Conservation (phyloP, 768 basidiomycete species). For the Boletus patriciae region DNA sequence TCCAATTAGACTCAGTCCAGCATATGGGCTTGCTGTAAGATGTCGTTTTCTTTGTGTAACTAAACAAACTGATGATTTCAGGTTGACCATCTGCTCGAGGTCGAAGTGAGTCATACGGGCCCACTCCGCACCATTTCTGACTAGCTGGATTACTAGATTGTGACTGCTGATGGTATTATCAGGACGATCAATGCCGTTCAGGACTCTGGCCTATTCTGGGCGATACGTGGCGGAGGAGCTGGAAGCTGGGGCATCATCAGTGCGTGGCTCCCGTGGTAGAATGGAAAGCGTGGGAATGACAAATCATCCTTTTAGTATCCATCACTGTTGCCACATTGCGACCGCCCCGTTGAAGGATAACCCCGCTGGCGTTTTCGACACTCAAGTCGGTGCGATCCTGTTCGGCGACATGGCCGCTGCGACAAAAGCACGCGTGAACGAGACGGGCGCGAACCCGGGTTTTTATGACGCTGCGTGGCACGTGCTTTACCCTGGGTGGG, state of each 20-base stretch:
- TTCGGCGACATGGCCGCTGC: slow-evolving; percentile 17
- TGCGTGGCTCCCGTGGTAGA: not conserved
- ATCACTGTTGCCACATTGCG: slow-evolving; percentile 17
- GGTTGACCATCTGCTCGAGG: slow-evolving; percentile 50
- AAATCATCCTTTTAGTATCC: slow-evolving; percentile 2
- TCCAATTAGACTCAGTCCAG: slow-evolving; percentile 19
- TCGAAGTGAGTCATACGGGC: slow-evolving; percentile 21
- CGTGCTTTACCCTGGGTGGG: slow-evolving; percentile 9
- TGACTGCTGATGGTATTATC: slow-evolving; percentile 41
- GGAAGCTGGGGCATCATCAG: slow-evolving; percentile 49
- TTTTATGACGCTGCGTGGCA: slow-evolving; percentile 21
- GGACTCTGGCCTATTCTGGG: slow-evolving; percentile 53
- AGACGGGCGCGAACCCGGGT: slow-evolving; percentile 21
- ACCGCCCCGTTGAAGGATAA: not conserved
- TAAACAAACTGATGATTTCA: slow-evolving; percentile 8
- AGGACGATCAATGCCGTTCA: slow-evolving; percentile 41
- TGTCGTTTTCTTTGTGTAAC: not conserved
- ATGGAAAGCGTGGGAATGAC: not conserved
- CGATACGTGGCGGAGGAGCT: slow-evolving; percentile 52
- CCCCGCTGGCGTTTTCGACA: not conserved
- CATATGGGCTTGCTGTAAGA: slow-evolving; percentile 5
- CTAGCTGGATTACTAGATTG: slow-evolving; percentile 23
- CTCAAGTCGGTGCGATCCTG: not conserved
- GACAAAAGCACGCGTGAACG: slow-evolving; percentile 8
- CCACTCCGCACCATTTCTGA: not conserved